Conservation (phyloP, 2,329 filamentous ascomycete species). For the Neopestalotiopsis sp. region DNA sequence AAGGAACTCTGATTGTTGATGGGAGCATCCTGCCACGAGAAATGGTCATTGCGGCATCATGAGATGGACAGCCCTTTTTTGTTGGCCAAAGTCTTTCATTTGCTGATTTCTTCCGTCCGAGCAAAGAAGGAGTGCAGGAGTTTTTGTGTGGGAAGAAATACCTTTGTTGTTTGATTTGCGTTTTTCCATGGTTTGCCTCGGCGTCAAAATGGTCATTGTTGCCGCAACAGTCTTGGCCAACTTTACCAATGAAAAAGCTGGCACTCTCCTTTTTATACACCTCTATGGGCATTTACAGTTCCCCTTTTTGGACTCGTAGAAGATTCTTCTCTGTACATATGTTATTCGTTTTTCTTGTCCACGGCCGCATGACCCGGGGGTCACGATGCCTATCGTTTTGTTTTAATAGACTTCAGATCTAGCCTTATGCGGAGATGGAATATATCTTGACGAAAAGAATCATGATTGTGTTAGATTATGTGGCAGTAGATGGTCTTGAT, state of each 20-base stretch:
- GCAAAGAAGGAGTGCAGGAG: conserved; percentile 11
- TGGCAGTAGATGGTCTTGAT: neutral
- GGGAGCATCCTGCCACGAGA: neutral
- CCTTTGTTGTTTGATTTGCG: neutral
- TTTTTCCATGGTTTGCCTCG: neutral
- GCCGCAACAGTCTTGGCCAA: neutral
- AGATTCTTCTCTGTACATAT: conserved; percentile 16
- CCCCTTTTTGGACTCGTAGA: neutral
- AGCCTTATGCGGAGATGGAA: neutral
- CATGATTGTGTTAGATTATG: neutral
- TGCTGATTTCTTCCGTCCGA: neutral
- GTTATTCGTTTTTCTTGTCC: neutral
- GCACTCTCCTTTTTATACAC: neutral
- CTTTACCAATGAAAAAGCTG: neutral
- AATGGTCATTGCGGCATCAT: neutral
- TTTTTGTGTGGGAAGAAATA: conserved; percentile 10
- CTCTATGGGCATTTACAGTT: neutral
- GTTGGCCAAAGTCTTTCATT: neutral
- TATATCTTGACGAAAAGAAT: neutral
- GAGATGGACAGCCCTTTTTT: neutral
- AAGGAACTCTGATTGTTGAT: neutral
- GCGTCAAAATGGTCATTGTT: conserved; percentile 1
- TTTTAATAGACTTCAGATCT: conserved; percentile 11
- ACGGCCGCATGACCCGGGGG: neutral
- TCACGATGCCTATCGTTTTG: neutral